Percentiles rank a stretch among this genome's conserved stretches.
Evolutionary conservation across 2,329 filamentous ascomycete genomes (phyloP).

Genomic region (Venturia effusa): DNA sequence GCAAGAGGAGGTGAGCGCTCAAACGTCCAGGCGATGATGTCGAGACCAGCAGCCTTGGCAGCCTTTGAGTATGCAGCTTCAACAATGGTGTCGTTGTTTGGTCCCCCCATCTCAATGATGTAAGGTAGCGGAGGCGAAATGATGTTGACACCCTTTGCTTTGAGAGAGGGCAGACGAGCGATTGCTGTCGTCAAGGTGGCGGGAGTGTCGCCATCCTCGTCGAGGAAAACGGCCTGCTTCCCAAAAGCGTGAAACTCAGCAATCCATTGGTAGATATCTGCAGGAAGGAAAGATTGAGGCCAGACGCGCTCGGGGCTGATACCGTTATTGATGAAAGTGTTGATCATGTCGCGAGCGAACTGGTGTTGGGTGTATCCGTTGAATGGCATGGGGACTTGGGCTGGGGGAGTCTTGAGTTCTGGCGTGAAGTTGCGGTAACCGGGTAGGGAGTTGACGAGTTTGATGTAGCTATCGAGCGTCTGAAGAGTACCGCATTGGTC

Average conservation of each 20-base stretch:
- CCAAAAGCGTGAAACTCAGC: slow-evolving; percentile 49
- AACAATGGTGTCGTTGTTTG: slow-evolving; percentile 42
- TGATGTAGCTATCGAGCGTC: slow-evolving; percentile 52
- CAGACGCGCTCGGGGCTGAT: slow-evolving; percentile 31
- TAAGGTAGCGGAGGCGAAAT: slow-evolving; percentile 54
- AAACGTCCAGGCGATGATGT: slow-evolving; percentile 58
- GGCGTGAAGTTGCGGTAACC: slow-evolving; percentile 51
- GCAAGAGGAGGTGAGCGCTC: slow-evolving; percentile 54
- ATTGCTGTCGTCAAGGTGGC: slow-evolving; percentile 44
- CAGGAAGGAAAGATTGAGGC: slow-evolving; percentile 55
- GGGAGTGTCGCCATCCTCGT: slow-evolving; percentile 43
- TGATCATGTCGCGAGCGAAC: slow-evolving; percentile 52
- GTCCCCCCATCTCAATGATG: slow-evolving; percentile 40
- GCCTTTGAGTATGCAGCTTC: slow-evolving; percentile 52
- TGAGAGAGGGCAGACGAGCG: slow-evolving; percentile 45
- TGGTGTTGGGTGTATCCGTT: slow-evolving; percentile 52
- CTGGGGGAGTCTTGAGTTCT: slow-evolving; percentile 51
- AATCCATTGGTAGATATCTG: slow-evolving; percentile 58
- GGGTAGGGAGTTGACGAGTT: slow-evolving; percentile 41
- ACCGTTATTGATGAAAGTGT: slow-evolving; percentile 27
- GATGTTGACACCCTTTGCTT: slow-evolving; percentile 47
- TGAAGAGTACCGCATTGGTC: slow-evolving; percentile 52
- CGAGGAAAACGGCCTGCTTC: slow-evolving; percentile 52
- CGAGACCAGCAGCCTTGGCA: slow-evolving; percentile 50
- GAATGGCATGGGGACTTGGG: slow-evolving; percentile 61